Evolutionary conservation across 2,329 filamentous ascomycete species (phyloP), one percentile per base, ranked within the genome.

Genomic region (Gremmenia infestans): DNA sequence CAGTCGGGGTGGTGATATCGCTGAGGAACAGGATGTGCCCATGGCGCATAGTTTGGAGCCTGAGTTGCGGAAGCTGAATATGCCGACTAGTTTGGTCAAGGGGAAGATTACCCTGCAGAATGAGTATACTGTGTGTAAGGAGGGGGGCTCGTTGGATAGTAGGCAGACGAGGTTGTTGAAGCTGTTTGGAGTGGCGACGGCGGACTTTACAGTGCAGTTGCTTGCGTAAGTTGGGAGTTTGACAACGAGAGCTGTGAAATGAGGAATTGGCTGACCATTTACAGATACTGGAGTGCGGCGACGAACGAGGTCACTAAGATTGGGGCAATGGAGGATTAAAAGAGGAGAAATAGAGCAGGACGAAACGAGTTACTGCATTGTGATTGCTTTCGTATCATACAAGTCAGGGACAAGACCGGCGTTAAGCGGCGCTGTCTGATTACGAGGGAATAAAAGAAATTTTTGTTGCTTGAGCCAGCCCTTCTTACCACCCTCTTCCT

Each of bases 91-190:
- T 68, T 83, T 99, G 76, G 82, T 91, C 58, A 91, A 89, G 78
- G 94, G 94, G 56, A 91, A 88, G 75, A 88, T 99, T 47, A 83
- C 89, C 62, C 78, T 97, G 50, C 56, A 75, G 74, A 62, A 80
- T 54, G 55, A 60, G 76, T 70, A 69, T 50, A 69, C 73, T 55
- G 76, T 99, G 50, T 97, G 93, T 76, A 85, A 85, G 68, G 86
- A 91, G 72, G 94, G 93, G 11, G 84, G 97, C 70, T 80, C 85
- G 46, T 75, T 99, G 64, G 92, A 97, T 73, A 92, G 89, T 64
- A 82, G 93, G 66, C 94, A 99, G 80, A 97, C 94, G 55, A 87
- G 91, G 62, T 76, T 99, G 69, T 74, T 99, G 73, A 97, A 97
- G 82, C 80, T 96, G 67, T 97, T 99, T 74, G 88, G 91, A 52